Evolutionary conservation across 1,284 basidiomycete species (phyloP), one percentile per base, ranked within the genome.

Genomic region (Naganishia cerealis): DNA sequence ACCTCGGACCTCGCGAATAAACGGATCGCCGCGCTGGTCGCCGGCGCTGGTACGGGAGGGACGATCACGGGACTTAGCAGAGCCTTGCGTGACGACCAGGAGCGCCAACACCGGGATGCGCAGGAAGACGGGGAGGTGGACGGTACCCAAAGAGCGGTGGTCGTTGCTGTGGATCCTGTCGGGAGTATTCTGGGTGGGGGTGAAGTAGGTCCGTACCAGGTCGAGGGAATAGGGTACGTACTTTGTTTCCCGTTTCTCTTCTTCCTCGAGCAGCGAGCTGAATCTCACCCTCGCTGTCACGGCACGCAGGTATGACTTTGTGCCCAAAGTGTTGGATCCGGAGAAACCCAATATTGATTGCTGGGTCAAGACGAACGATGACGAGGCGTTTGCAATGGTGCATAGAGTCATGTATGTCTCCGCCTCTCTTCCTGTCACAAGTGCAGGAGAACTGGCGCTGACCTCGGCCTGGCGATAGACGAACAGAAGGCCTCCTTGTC

Each of bases 101-200:
- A 71, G 65, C 70, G 66, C 24, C 36, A 18, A 12, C 3, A 40
- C 18, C 29, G 26, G 33, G n/a, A 61, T 38, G 65, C 29, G 61
- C 55, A n/a, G 54, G 55, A 58, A 36, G 43, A 66, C 16, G 53
- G 63, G n/a, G 59, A 52, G 36, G 39, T 33, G 39, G 46, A 43
- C n/a, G 46, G 36, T 26, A 42, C 33, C 12, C 16, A 46, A 10
- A 10, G 29, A 52, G 65, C 42, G 73, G 80, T 86, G 40, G 85
- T 96, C 18, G 85, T 99, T n/a, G 94, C 87, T 4, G 85, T 94
- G 36, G 95, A 99, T 81, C 95, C 95, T 38, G 90, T 94, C 73
- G 95, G 95, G 21, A 95, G 92, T 72, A 86, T 94, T 69, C 87
- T 98, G 46, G 81, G 80, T 16, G 83, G 83, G 0, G 86, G 86